Base-by-base conservation (phyloP, 2,329 filamentous ascomycete genomes). In the Fusarium concolor region DNA sequence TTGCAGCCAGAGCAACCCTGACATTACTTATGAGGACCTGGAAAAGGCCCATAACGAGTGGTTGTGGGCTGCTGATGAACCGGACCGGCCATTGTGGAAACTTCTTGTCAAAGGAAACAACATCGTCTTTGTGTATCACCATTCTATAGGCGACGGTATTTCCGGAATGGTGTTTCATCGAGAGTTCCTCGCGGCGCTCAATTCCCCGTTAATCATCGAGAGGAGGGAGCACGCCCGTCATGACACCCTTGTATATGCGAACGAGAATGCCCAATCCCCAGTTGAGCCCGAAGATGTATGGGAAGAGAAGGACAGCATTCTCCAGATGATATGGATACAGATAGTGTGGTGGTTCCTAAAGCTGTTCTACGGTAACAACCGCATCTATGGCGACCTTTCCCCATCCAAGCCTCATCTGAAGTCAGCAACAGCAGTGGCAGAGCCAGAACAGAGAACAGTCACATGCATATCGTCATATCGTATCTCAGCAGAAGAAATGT, bases 21-120 rank as follows among this genome's bases (percentile, higher is more conserved):
- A 9, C 0, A 11, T 43, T 1, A 44, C 11, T 4, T 38, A 62
- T 17, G 17, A 59, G 9, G 28, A 53, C 5, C 24, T 70, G 3
- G 64, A 71, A 18, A 49, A 28, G 10, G 42, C 67, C 3, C 67
- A 71, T 28, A 71, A 71, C 9, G 41, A 66, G 15, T 71, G 65
- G 38, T 9, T 29, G 2, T 71, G 68, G 67, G 41, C 52, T 15
- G 52, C 57, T 15, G 52, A 70, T 11, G 24, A 58, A 6, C 54
- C 56, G 3, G 28, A 62, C 5, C 56, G 56, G 7, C 67, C 67
- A 9, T 65, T 56, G 47, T 70, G 66, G 66, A 70, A 67, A 20
- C 47, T 67, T 2, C 38, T 61, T 33, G 56, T 71, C 1, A 56
- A 65, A 7, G 44, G 65, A 10, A 56, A 42, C 2, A 57, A 71